These are phyloP conservation scores for Tricholoma terreum DNA, from an alignment of 768 basidiomycete species.

Conservation along the genomic window DNA sequence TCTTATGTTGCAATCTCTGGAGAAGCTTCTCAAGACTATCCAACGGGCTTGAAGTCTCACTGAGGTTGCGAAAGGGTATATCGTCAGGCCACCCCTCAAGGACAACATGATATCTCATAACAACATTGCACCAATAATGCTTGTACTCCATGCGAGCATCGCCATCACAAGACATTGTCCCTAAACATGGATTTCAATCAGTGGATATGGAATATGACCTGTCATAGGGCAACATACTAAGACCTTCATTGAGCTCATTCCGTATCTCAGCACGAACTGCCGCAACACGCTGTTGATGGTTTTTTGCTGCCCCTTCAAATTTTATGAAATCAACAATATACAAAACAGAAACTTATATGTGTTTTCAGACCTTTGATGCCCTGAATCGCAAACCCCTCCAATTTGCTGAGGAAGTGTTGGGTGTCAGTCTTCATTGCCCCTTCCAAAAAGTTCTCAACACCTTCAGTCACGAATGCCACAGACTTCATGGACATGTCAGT, in stretches of 20 bases:
- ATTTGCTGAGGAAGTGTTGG: constrained; percentile 11
- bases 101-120: constrained; percentile 7
- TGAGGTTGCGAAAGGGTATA: constrained; percentile 18
- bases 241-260: neutral
- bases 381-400: constrained; percentile 16
- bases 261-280: neutral
- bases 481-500: constrained; percentile 7
- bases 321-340: too few relatives aligned
- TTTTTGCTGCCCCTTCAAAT: constrained; percentile 5
- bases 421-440: constrained; percentile 9
- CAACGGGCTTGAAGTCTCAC: constrained; percentile 7
- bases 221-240: neutral
- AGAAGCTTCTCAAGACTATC: constrained; percentile 9
- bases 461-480: constrained; percentile 10
- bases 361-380: constrained; percentile 13
- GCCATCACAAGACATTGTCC: constrained; percentile 4
- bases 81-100: constrained; percentile 15
- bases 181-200: neutral
- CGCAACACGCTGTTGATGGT: neutral
- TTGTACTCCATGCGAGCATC: constrained; percentile 13
- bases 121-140: constrained; percentile 14
- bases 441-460: constrained; percentile 13
- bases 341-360: neutral
- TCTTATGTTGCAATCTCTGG: constrained; percentile 7
- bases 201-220: neutral